Conservation (phyloP, 176 grass and related monocot genomes). For the Phragmites australis region DNA sequence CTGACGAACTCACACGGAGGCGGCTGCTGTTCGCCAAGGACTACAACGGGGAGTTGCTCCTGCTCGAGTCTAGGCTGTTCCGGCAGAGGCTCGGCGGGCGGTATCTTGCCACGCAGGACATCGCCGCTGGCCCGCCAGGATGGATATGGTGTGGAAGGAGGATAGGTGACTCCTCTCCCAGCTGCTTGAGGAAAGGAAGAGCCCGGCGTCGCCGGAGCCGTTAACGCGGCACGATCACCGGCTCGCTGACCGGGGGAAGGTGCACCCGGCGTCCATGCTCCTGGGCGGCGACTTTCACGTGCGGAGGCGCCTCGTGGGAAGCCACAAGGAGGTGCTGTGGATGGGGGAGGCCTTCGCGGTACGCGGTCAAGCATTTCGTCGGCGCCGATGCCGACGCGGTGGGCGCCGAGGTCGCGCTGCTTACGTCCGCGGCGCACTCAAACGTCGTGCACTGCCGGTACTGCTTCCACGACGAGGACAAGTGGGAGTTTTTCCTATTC, state of each 20-base stretch:
- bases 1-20: constrained; percentile 45
- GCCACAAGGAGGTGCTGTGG: constrained; percentile 83
- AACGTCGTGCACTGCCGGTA: constrained; percentile 78
- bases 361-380: constrained; percentile 66
- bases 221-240: constrained; percentile 62
- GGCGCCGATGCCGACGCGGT: constrained; percentile 51
- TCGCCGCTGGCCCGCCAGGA: constrained; percentile 48
- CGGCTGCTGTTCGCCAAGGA: constrained; percentile 52
- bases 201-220: neutral
- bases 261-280: constrained; percentile 55
- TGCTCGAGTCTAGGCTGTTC: constrained; percentile 64
- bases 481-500: constrained; percentile 68
- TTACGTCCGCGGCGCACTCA: constrained; percentile 69
- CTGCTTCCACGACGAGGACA: constrained; percentile 86
- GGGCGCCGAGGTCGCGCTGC: constrained; percentile 43
- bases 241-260: constrained; percentile 66
- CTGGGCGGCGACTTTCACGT: constrained; percentile 61
- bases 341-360: constrained; percentile 70
- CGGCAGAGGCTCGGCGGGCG: constrained; percentile 54
- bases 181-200: constrained; percentile 51
- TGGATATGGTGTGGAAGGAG: constrained; percentile 77
- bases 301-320: constrained; percentile 44
- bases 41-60: constrained; percentile 66
- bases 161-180: constrained; percentile 73
- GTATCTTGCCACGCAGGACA: constrained; percentile 52